Conservation (phyloP, 2,329 filamentous ascomycete genomes). For the Pseudocercospora eumusae region DNA sequence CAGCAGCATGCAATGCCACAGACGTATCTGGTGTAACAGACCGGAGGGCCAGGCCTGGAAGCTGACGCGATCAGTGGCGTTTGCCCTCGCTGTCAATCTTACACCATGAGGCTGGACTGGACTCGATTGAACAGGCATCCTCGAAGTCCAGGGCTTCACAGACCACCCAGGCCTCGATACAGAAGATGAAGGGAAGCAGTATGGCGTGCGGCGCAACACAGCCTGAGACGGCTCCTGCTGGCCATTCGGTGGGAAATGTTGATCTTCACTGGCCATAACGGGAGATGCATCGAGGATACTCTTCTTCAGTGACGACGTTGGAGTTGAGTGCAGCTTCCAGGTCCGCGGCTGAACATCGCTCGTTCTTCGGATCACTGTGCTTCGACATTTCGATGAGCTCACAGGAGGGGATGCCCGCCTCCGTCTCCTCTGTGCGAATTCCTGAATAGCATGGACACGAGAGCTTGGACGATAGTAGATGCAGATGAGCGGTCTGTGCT, state of each 20-base stretch:
- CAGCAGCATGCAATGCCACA: background rate
- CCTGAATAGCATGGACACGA: background rate
- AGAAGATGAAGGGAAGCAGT: background rate
- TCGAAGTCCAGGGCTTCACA: background rate
- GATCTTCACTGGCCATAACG: too few species aligned
- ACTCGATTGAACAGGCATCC: background rate
- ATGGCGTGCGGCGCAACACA: background rate
- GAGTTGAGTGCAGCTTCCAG: background rate
- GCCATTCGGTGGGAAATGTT: background rate
- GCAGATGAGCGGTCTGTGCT: constrained; percentile 10
- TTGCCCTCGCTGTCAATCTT: constrained; percentile 5
- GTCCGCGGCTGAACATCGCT: background rate
- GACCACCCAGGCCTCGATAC: background rate
- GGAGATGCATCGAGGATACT: too few species aligned
- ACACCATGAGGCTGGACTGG: too few species aligned
- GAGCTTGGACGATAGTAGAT: background rate
- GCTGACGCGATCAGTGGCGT: background rate
- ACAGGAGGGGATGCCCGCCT: background rate
- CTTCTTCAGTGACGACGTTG: too few species aligned
- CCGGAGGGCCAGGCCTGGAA: background rate
- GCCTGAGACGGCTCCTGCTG: background rate
- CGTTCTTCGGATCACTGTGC: background rate
- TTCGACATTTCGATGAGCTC: background rate
- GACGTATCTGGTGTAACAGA: constrained; percentile 7
- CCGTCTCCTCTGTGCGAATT: background rate